Evolutionary conservation across 495 filamentous ascomycete genomes (phyloP).

Genomic region (Talaromyces stipitatus): DNA sequence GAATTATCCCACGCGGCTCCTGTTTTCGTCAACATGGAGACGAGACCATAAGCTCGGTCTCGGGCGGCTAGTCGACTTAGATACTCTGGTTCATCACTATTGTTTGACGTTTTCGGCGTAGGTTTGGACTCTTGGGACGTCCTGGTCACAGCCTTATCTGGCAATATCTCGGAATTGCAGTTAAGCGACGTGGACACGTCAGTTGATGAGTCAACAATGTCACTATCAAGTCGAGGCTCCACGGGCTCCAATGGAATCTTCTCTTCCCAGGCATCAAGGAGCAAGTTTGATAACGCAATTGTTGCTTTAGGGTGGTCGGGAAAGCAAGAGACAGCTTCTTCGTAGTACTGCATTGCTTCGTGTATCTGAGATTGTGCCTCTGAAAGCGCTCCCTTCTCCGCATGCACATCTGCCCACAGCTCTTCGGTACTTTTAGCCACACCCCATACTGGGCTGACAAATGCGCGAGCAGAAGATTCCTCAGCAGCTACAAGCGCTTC

Average conservation of each 20-base stretch:
- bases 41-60: constrained; percentile 76
- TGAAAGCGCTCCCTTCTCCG: constrained; percentile 67
- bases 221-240: constrained; percentile 23
- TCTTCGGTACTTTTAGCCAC: constrained; percentile 67
- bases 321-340: constrained; percentile 66
- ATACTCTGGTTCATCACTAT: constrained; percentile 18
- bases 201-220: constrained; percentile 15
- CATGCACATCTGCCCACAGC: constrained; percentile 70
- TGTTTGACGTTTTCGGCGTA: constrained; percentile 11
- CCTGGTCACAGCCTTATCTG: constrained; percentile 10
- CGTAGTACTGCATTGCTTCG: constrained; percentile 64
- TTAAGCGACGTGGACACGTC: constrained; percentile 5
- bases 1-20: constrained; percentile 86
- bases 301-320: constrained; percentile 73
- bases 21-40: constrained; percentile 72
- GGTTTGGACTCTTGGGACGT: background rate
- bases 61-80: constrained; percentile 68
- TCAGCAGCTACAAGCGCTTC: constrained; percentile 34
- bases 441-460: constrained; percentile 63
- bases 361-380: constrained; percentile 54
- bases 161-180: background rate
- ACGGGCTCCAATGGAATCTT: constrained; percentile 39
- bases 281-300: constrained; percentile 71
- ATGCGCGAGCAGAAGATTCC: constrained; percentile 40
- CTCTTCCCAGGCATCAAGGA: constrained; percentile 78